Evolutionary conservation across 331 rosid species (phyloP), one percentile per base, ranked within the genome.

Genomic region (Phaseolus coccineus): DNA sequence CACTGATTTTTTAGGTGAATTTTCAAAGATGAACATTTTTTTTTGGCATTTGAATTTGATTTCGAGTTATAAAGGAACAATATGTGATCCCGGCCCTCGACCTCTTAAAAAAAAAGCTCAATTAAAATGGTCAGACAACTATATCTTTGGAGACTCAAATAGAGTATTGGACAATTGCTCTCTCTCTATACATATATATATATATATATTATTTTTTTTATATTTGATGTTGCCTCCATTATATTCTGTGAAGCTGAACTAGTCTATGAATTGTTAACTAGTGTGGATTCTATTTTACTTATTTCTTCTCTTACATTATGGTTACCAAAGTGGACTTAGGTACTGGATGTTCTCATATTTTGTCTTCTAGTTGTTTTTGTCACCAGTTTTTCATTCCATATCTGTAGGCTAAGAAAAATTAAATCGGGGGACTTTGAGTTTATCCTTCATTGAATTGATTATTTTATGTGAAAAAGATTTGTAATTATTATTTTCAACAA

Each of bases 281-380:
- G 50, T 69, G 69, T 69, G 65, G 74, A 80, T 78, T 46, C 19
- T 68, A 42, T 48, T 75, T 70, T 35, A 25, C 48, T 69, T 24
- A 31, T 71, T 64, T 63, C 67, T 46, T 57, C 10, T 47, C 65
- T 73, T 64, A 73, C 46, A 39, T 19, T 53, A 33, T 31, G 78
- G 69, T 33, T 15, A 46, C 68, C 72, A 62, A 64, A n/a, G 7
- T 64, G 42, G 82, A 75, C 74, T 76, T 40, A 59, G 12, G 53
- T 53, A 27, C 52, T 8, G 35, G 84, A 70, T 73, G 9, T 39
- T 63, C 16, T 51, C 30, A 37, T 48, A 30, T 61, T 14, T 12
- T 71, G 69, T 66, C 64, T 72, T 77, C 19, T 77, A 50, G 62
- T 72, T 65, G 14, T 57, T 65, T 39, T 70, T 84, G 37, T 59